Evolutionary conservation across 1,139 yeast species (phyloP), one percentile per base, ranked within the genome.

Genomic region (Yamadazyma diddensiae): DNA sequence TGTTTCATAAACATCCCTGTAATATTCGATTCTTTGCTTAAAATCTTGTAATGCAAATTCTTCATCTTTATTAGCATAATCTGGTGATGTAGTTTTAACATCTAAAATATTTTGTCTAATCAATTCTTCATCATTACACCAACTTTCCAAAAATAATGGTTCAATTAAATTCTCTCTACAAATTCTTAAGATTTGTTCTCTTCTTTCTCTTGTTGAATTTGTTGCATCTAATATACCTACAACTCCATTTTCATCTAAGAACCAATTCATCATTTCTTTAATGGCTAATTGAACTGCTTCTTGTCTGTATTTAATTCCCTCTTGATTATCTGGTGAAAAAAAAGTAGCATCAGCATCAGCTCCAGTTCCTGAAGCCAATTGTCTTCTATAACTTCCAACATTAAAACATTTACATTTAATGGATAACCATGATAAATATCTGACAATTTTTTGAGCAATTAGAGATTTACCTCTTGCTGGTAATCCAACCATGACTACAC

Each of bases 201-300:
- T 71, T 47, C 95, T 73, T 35, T 70, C 74, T 42, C 73, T 65
- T 4, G 97, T 78, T 1, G 85, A 73, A 50, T 81, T 80, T 6
- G 90, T 82, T 23, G 90, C 97, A 59, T 92, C 98, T 41, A 90
- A 70, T 8, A 92, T 85, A 0, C 95, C 97, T 27, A 92, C 97
- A 24, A 82, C 84, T 5, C 95, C 95, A 36, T 78, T 73, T 39
- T 83, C 88, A 19, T 81, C 77, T 24, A 69, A 68, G 52, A 86
- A 87, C 97, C 97, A 92, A 28, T 72, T 62, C 74, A 90, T 72
- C 85, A 92, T 84, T 47, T 87, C 97, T n/a, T 63, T 53, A 28
- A 86, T 70, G 1, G 97, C 96, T 30, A 62, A 58, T 30, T 76
- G 70, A 20, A 87, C 83, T 0, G 96, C 94, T 44, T 77, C 76